Conservation (phyloP, 2,329 filamentous ascomycete species). For the Gaeumannomyces sp. region DNA sequence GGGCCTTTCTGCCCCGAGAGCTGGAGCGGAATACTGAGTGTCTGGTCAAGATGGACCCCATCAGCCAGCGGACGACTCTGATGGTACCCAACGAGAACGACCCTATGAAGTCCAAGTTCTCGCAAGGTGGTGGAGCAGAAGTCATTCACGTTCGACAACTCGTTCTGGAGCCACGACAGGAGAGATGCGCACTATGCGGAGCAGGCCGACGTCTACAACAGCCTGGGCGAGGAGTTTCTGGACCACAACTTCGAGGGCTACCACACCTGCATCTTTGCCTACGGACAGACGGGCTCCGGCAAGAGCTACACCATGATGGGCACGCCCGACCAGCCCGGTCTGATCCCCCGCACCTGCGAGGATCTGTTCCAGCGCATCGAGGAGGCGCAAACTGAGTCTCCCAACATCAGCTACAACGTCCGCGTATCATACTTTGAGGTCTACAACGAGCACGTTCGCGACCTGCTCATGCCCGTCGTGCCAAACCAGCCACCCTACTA, state of each 20-base stretch:
- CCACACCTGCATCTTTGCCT: conserved; percentile 98
- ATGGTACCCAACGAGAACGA: conserved; percentile 42
- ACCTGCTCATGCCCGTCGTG: conserved; percentile 71
- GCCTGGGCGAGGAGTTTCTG: conserved; percentile 89
- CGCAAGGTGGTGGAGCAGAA: conserved; percentile 81
- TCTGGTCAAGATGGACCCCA: conserved; percentile 85
- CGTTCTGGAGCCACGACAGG: conserved; percentile 90
- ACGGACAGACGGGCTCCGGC: conserved; percentile 93
- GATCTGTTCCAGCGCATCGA: conserved; percentile 94
- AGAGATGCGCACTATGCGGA: conserved; percentile 79
- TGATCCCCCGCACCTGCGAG: conserved; percentile 93
- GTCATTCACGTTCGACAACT: conserved; percentile 92
- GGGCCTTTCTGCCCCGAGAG: conserved; percentile 76
- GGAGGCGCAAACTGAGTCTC: conserved; percentile 65
- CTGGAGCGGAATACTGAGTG: conserved; percentile 74
- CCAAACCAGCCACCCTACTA: conserved; percentile 75
- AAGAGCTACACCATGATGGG: conserved; percentile 99
- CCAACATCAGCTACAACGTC: conserved; percentile 94
- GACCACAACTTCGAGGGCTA: conserved; percentile 99
- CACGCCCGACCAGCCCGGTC: conserved; percentile 71
- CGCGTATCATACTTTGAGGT: conserved; percentile 98
- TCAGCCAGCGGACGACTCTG: conserved; percentile 78
- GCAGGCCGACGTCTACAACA: conserved; percentile 91
- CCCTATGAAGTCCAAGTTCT: conserved; percentile 51
- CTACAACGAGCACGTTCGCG: conserved; percentile 98